Evolutionary conservation across 768 basidiomycete genomes (phyloP).

Genomic region (Boletellus ananiceps): DNA sequence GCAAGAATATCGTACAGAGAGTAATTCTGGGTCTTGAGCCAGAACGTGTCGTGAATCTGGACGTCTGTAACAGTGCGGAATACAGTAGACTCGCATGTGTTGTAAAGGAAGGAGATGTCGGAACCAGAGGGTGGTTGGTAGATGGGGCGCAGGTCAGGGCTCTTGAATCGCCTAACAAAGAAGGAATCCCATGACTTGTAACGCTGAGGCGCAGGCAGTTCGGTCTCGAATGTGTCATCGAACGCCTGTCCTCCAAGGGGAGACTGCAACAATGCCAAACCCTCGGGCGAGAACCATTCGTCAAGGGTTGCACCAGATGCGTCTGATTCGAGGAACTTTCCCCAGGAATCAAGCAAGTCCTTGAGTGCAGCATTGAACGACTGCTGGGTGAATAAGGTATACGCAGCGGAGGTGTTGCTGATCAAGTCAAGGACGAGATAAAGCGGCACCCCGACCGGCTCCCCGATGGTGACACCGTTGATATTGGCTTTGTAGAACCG

Average conservation of each 20-base stretch:
- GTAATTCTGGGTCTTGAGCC: conserved; percentile 56
- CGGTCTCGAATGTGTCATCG: background rate
- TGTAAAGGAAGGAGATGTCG: conserved; percentile 28
- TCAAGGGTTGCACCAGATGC: too few relatives aligned
- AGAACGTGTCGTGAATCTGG: conserved; percentile 43
- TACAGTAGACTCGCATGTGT: conserved; percentile 50
- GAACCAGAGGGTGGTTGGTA: background rate
- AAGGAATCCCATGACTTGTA: conserved; percentile 46
- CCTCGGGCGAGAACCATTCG: too few relatives aligned
- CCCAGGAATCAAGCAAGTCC: background rate
- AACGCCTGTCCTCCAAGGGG: background rate
- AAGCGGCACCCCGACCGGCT: background rate
- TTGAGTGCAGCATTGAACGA: background rate
- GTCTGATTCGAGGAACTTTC: background rate
- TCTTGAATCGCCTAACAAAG: conserved; percentile 42
- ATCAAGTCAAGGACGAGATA: background rate
- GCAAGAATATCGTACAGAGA: conserved; percentile 53
- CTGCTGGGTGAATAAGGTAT: background rate
- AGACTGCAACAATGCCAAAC: too few relatives aligned
- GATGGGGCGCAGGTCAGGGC: conserved; percentile 35
- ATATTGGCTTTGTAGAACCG: conserved; percentile 2
- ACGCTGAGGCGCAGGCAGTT: background rate
- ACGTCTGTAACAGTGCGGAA: conserved; percentile 35
- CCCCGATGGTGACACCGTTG: background rate
- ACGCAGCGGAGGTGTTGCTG: background rate